Evolutionary conservation across 2,329 filamentous ascomycete species (phyloP).

Genomic region (Paecilomyces dactylethromorphus): DNA sequence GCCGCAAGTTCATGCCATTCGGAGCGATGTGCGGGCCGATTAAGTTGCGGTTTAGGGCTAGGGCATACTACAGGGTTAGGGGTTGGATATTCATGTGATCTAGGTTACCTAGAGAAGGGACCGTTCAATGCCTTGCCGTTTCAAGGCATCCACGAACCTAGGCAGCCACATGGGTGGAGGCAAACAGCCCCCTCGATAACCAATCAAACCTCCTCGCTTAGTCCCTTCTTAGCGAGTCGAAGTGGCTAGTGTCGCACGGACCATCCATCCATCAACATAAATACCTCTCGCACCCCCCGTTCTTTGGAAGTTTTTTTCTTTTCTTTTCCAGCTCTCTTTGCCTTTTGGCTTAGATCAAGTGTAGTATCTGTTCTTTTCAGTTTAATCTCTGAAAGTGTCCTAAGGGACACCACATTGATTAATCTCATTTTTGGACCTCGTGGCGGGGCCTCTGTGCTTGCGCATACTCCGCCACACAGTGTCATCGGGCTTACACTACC

Average conservation of each 20-base stretch:
- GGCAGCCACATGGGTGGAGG: neutral
- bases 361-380: slow-evolving; percentile 97
- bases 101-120: no score
- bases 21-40: slow-evolving; percentile 20
- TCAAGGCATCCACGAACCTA: neutral
- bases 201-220: neutral
- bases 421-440: slow-evolving; percentile 68
- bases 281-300: slow-evolving; percentile 10
- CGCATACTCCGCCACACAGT: slow-evolving; percentile 59
- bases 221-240: neutral
- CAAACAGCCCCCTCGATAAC: neutral
- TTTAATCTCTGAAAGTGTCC: slow-evolving; percentile 88
- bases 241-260: slow-evolving; percentile 10
- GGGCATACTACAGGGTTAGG: neutral
- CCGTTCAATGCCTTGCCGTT: neutral
- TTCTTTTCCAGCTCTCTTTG: slow-evolving; percentile 45
- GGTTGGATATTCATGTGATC: neutral
- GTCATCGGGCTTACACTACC: slow-evolving; percentile 71
- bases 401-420: slow-evolving; percentile 69
- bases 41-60: slow-evolving; percentile 17
- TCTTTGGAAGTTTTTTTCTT: slow-evolving; percentile 29
- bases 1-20: slow-evolving; percentile 3
- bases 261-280: slow-evolving; percentile 19
- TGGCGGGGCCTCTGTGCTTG: slow-evolving; percentile 63
- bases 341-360: slow-evolving; percentile 77